These are phyloP conservation scores for Globisporangium spinosum DNA, from an alignment of 352 stramenopile genomes.

Conservation along the genomic window DNA sequence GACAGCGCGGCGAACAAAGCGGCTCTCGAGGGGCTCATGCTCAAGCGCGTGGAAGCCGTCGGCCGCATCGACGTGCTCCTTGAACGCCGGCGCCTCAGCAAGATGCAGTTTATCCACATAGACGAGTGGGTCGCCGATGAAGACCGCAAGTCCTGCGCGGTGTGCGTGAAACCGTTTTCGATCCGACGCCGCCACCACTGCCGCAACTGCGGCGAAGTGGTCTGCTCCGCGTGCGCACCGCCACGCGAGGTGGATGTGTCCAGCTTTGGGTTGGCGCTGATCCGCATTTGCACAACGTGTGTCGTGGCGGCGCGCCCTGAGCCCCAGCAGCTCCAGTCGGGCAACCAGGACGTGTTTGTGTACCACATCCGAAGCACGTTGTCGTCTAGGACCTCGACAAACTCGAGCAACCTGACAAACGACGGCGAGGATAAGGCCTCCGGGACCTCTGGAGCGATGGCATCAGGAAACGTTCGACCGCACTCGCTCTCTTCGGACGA, in stretches of 20 bases:
- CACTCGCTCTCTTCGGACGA: slow-evolving; percentile 38
- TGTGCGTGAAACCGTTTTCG: slow-evolving; percentile 65
- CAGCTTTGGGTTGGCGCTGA: slow-evolving; percentile 27
- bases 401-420: slow-evolving; percentile 22
- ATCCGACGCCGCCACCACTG: slow-evolving; percentile 63
- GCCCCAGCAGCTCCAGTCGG: slow-evolving; percentile 8
- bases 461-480: background rate
- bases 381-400: slow-evolving; percentile 30
- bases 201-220: slow-evolving; percentile 68
- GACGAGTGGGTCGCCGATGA: slow-evolving; percentile 59
- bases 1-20: slow-evolving; percentile 26
- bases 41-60: slow-evolving; percentile 42
- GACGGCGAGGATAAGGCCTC: slow-evolving; percentile 1
- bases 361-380: slow-evolving; percentile 34
- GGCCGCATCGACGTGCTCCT: slow-evolving; percentile 46
- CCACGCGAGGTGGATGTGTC: slow-evolving; percentile 44
- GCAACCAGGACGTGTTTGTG: slow-evolving; percentile 36
- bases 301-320: slow-evolving; percentile 41
- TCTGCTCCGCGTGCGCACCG: slow-evolving; percentile 64
- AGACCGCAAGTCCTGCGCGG: slow-evolving; percentile 49
- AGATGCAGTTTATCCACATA: slow-evolving; percentile 46
- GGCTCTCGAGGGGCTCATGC: slow-evolving; percentile 46
- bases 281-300: slow-evolving; percentile 68
- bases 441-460: background rate
- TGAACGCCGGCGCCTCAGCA: slow-evolving; percentile 52